phyloP scores from a whole-genome alignment of 2,329 filamentous ascomycete genomes.

The Ilyonectria destructans region DNA sequence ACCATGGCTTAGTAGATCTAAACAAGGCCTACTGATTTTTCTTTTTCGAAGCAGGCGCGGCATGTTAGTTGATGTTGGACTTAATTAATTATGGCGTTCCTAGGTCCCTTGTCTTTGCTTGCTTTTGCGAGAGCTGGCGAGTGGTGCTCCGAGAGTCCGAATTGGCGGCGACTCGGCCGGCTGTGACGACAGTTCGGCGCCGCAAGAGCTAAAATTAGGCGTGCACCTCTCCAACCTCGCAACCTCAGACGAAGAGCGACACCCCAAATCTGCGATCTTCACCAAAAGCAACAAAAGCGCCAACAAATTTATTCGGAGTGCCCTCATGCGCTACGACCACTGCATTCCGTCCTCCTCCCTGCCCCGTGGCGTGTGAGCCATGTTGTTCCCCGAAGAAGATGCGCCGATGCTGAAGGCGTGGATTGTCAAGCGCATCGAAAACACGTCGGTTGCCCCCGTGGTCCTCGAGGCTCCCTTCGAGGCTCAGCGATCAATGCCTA shows the following conservation, averaged over 20 bases:
- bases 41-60: no score
- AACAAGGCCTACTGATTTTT: no score
- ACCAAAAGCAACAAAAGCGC: background rate
- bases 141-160: background rate
- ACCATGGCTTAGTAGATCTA: no score
- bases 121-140: background rate
- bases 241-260: constrained; percentile 24
- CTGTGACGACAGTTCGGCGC: constrained; percentile 43
- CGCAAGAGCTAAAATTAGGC: constrained; percentile 38
- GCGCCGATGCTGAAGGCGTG: constrained; percentile 79
- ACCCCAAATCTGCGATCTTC: constrained; percentile 9
- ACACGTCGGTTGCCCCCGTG: constrained; percentile 71
- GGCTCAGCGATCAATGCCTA: constrained; percentile 19
- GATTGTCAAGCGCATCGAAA: constrained; percentile 84
- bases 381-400: constrained; percentile 77
- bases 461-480: constrained; percentile 27
- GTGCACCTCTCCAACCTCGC: constrained; percentile 32
- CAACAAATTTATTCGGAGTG: background rate
- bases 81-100: no score
- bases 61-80: no score
- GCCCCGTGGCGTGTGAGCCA: constrained; percentile 50
- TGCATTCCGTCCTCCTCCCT: background rate
- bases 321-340: constrained; percentile 24
- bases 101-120: background rate
- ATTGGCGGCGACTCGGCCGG: constrained; percentile 8